Percentiles rank a stretch among this genome's conserved stretches.
Conservation (phyloP, 495 filamentous ascomycete genomes). For the Podospora pseudoanserina region DNA sequence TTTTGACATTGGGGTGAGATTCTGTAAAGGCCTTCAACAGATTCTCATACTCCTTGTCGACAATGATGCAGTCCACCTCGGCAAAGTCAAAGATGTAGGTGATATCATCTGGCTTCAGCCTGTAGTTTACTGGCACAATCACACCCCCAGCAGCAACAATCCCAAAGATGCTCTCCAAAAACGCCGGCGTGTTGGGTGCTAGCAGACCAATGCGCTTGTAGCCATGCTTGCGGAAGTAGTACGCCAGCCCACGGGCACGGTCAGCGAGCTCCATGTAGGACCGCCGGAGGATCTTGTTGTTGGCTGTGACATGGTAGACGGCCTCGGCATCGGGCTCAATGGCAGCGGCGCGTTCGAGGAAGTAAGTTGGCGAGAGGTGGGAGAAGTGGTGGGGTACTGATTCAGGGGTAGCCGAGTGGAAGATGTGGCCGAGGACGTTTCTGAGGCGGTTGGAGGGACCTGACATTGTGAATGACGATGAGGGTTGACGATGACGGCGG, state of each 20-base stretch:
- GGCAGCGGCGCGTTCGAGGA: constrained; percentile 78
- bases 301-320: constrained; percentile 83
- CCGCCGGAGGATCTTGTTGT: constrained; percentile 64
- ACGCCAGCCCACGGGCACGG: constrained; percentile 79
- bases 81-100: constrained; percentile 83
- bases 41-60: constrained; percentile 70
- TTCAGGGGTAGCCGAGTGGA: constrained; percentile 26
- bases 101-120: constrained; percentile 84
- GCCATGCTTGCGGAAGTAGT: constrained; percentile 70
- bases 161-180: constrained; percentile 85
- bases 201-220: constrained; percentile 75
- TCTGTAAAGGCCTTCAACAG: constrained; percentile 64
- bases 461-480: constrained; percentile 35
- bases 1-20: constrained; percentile 54
- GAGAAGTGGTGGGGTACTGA: constrained; percentile 62
- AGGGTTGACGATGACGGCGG: neutral
- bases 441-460: constrained; percentile 45
- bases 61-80: constrained; percentile 84
- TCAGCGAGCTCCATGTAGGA: constrained; percentile 79
- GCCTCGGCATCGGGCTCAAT: constrained; percentile 89
- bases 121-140: constrained; percentile 81
- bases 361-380: constrained; percentile 82
- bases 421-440: constrained; percentile 61
- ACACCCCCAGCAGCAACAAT: constrained; percentile 81
- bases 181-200: constrained; percentile 88